A percentile compares a stretch with the other conserved stretches of the same genome.
Evolutionary conservation across 148 eudicot species (phyloP).

Genomic region (Cornus florida): DNA sequence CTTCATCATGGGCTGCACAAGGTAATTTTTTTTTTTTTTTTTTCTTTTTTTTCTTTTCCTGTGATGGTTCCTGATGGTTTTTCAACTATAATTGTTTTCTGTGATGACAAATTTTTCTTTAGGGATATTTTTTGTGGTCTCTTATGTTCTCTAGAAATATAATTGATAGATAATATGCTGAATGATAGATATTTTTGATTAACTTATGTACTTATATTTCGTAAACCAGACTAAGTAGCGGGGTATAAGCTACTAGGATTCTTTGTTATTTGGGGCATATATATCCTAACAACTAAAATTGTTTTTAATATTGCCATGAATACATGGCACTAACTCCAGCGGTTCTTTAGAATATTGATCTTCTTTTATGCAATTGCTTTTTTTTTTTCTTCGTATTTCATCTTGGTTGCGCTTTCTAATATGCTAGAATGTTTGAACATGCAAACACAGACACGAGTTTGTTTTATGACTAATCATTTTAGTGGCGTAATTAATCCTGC

Average conservation of each 20-base stretch:
- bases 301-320: not conserved
- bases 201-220: too few relatives aligned
- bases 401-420: too few relatives aligned
- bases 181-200: too few relatives aligned
- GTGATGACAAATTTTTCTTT: not conserved
- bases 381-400: too few relatives aligned
- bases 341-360: not conserved
- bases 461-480: not conserved
- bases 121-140: too few relatives aligned
- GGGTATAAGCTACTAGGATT: too few relatives aligned
- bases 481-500: not conserved
- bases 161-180: not conserved
- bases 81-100: not conserved
- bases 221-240: too few relatives aligned
- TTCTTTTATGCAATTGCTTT: not conserved
- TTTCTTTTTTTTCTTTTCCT: too few relatives aligned
- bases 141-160: not conserved
- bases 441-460: not conserved
- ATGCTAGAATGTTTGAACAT: not conserved
- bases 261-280: too few relatives aligned
- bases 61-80: not conserved
- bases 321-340: not conserved
- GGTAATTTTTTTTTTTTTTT: constrained; percentile 38
- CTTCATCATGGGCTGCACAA: constrained; percentile 83
- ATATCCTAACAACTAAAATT: too few relatives aligned